Conservation (phyloP, 2,329 filamentous ascomycete genomes). For the Trichoderma atroviride region DNA sequence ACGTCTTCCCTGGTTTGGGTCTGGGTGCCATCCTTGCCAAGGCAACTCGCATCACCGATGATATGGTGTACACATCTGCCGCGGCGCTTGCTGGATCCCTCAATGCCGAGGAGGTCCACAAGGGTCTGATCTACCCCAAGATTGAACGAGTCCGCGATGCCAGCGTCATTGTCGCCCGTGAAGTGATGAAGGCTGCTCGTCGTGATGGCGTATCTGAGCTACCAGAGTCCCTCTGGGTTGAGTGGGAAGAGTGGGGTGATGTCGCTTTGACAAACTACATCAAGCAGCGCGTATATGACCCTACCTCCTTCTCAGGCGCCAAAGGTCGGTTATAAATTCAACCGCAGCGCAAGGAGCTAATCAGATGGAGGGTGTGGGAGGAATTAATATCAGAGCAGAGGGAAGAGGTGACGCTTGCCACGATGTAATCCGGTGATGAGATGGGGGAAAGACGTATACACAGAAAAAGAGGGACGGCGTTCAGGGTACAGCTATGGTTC, state of each 20-base stretch:
- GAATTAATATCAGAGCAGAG: background rate
- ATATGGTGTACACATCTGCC: conserved; percentile 96
- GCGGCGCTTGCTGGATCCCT: conserved; percentile 77
- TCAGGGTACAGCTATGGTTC: background rate
- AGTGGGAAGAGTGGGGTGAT: conserved; percentile 73
- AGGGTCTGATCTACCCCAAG: conserved; percentile 86
- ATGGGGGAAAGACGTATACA: background rate
- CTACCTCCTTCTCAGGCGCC: conserved; percentile 47
- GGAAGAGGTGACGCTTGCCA: conserved; percentile 9
- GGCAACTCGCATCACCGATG: conserved; percentile 81
- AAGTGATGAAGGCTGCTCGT: conserved; percentile 91
- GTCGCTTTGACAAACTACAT: conserved; percentile 63
- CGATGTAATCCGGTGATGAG: background rate
- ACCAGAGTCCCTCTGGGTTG: conserved; percentile 68
- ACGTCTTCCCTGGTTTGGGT: conserved; percentile 95
- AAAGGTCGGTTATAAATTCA: conserved; percentile 38
- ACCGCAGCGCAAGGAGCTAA: background rate
- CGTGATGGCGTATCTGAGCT: conserved; percentile 74
- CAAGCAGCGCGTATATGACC: conserved; percentile 63
- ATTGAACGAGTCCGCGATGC: conserved; percentile 92
- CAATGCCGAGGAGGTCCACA: conserved; percentile 76
- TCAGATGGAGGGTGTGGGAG: background rate
- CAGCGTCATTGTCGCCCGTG: conserved; percentile 80
- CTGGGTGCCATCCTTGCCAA: conserved; percentile 92
- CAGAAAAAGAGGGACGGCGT: conserved; percentile 23